A percentile compares a stretch with the other conserved stretches of the same genome.
phyloP scores from a whole-genome alignment of 192 early-diverging fungal species.

The Coemansia sp. region DNA sequence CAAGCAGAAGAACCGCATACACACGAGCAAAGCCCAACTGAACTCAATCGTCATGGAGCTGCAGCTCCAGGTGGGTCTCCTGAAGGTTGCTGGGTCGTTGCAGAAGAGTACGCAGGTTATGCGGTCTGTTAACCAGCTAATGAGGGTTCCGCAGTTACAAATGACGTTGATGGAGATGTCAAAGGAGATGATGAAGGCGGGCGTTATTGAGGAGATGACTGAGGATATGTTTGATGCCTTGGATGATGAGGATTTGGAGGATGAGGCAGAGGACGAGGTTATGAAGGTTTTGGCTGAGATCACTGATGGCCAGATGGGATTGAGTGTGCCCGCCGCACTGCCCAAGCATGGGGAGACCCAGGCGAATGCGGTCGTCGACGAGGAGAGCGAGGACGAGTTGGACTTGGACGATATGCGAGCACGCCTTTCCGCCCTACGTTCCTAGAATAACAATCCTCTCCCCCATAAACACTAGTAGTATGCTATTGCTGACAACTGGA shows the following conservation, averaged over 20 bases:
- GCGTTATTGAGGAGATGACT: slow-evolving; percentile 96
- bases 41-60: slow-evolving; percentile 90
- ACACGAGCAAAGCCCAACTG: slow-evolving; percentile 90
- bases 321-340: neutral
- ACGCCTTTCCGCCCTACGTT: slow-evolving; percentile 79
- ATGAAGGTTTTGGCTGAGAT: slow-evolving; percentile 88
- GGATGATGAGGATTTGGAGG: slow-evolving; percentile 91
- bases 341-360: slow-evolving; percentile 11
- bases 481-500: neutral
- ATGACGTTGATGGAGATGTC: slow-evolving; percentile 89
- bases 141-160: slow-evolving; percentile 85
- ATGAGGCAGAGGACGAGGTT: slow-evolving; percentile 93
- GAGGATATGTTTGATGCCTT: slow-evolving; percentile 83
- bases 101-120: slow-evolving; percentile 90
- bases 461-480: neutral
- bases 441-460: slow-evolving; percentile 32
- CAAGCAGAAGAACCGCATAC: slow-evolving; percentile 78
- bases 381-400: slow-evolving; percentile 70
- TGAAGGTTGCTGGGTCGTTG: slow-evolving; percentile 87
- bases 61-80: slow-evolving; percentile 79
- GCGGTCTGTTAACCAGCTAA: slow-evolving; percentile 85
- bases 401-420: slow-evolving; percentile 85
- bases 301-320: slow-evolving; percentile 72
- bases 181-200: slow-evolving; percentile 98
- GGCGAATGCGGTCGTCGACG: slow-evolving; percentile 46